A percentile compares a stretch with the other conserved stretches of the same genome.
Conservation (phyloP, 1,284 basidiomycete genomes). For the Sanghuangporus weigelae region DNA sequence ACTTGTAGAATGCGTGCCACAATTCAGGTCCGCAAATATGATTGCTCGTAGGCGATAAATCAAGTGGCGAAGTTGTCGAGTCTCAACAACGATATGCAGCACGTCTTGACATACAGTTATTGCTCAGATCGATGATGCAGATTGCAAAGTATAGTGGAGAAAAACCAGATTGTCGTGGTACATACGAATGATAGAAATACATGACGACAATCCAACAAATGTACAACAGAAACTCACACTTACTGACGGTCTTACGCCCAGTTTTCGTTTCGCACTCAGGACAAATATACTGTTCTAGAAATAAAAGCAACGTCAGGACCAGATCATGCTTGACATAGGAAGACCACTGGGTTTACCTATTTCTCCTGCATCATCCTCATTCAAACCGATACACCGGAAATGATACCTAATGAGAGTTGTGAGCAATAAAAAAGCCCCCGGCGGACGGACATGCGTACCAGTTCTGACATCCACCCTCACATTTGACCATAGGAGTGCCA, state of each 20-base stretch:
- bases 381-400: conserved; percentile 61
- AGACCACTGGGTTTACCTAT: conserved; percentile 51
- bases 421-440: not conserved
- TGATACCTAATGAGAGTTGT: conserved; percentile 55
- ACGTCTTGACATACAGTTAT: not conserved
- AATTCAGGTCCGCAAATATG: not conserved
- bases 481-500: conserved; percentile 77
- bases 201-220: conserved; percentile 8
- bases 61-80: not conserved
- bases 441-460: conserved; percentile 50
- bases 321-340: not conserved
- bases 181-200: conserved; percentile 15
- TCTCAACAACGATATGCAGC: conserved; percentile 7
- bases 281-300: conserved; percentile 64
- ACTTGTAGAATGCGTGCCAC: not conserved
- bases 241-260: conserved; percentile 68
- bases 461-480: conserved; percentile 56
- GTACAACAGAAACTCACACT: conserved; percentile 46
- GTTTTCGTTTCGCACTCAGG: conserved; percentile 59
- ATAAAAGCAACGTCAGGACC: conserved; percentile 13
- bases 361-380: conserved; percentile 60
- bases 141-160: conserved; percentile 2
- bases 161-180: conserved; percentile 11
- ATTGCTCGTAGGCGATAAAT: not conserved
- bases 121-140: conserved; percentile 9